Conservation (phyloP, 352 stramenopile species). For the Pythium diclinum region DNA sequence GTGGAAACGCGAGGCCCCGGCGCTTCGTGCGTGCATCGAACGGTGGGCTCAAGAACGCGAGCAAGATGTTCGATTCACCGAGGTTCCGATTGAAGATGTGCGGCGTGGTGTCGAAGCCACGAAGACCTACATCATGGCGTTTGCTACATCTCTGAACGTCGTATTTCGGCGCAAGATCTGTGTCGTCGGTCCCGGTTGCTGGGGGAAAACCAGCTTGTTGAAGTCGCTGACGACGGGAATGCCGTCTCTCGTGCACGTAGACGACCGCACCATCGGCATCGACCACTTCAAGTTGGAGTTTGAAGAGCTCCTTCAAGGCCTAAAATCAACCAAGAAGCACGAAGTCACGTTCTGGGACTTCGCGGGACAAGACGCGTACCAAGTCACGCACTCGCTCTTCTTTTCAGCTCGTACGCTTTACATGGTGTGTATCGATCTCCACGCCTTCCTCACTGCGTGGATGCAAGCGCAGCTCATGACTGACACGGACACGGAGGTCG, state of each 20-base stretch:
- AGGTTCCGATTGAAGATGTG: too few species aligned
- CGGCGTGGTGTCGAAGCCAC: too few species aligned
- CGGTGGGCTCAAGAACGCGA: too few species aligned
- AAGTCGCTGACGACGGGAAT: conserved; percentile 19
- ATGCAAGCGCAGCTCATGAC: background rate
- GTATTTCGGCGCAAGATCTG: conserved; percentile 20
- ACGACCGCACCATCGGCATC: conserved; percentile 27
- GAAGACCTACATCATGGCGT: too few species aligned
- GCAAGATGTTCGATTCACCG: too few species aligned
- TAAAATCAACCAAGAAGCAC: background rate
- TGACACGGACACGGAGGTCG: too few species aligned
- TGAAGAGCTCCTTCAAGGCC: background rate
- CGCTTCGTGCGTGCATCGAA: too few species aligned
- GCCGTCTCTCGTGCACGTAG: conserved; percentile 7
- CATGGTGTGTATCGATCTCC: background rate
- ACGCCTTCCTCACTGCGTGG: too few species aligned
- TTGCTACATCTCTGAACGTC: too few species aligned
- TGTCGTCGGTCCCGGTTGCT: conserved; percentile 24
- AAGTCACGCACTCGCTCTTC: conserved; percentile 4
- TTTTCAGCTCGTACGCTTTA: conserved; percentile 2
- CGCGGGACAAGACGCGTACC: conserved; percentile 3
- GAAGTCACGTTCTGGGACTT: conserved; percentile 14
- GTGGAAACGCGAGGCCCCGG: too few species aligned
- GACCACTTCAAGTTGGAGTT: conserved; percentile 26
- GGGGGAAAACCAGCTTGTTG: conserved; percentile 31